A percentile compares a stretch with the other conserved stretches of the same genome.
Conservation (phyloP, 1,284 basidiomycete species). For the Microstroma glucosiphilum region DNA sequence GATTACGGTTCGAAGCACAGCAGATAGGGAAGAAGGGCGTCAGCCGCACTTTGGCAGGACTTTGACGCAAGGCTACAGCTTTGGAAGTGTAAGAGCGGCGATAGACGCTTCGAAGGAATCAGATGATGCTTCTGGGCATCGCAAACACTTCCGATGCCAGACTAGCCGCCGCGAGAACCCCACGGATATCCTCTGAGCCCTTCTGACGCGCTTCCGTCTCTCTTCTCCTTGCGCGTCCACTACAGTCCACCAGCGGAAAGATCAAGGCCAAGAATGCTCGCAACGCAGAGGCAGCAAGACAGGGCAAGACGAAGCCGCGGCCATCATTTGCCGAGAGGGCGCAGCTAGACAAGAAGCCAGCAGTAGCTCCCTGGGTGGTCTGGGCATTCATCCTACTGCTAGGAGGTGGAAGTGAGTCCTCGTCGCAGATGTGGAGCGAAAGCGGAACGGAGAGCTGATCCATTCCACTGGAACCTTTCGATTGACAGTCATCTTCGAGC, state of each 20-base stretch:
- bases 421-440: background rate
- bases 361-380: slow-evolving; percentile 1
- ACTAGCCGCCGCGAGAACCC: no score
- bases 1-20: no score
- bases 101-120: no score
- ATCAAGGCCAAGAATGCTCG: slow-evolving; percentile 7
- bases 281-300: slow-evolving; percentile 5
- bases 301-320: slow-evolving; percentile 4
- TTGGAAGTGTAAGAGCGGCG: no score
- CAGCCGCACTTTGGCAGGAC: no score
- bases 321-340: background rate
- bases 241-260: slow-evolving; percentile 3
- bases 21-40: no score
- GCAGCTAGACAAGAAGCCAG: background rate
- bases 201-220: background rate
- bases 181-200: no score
- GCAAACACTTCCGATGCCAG: no score
- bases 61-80: no score
- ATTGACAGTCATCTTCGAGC: slow-evolving; percentile 1
- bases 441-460: background rate
- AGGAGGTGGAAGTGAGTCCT: slow-evolving; percentile 1
- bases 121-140: no score
- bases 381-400: background rate
- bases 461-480: background rate
- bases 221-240: background rate